Evolutionary conservation across 2,329 filamentous ascomycete species (phyloP), one percentile per base, ranked within the genome.

Genomic region (Cladosporium austrohemisphaericum): DNA sequence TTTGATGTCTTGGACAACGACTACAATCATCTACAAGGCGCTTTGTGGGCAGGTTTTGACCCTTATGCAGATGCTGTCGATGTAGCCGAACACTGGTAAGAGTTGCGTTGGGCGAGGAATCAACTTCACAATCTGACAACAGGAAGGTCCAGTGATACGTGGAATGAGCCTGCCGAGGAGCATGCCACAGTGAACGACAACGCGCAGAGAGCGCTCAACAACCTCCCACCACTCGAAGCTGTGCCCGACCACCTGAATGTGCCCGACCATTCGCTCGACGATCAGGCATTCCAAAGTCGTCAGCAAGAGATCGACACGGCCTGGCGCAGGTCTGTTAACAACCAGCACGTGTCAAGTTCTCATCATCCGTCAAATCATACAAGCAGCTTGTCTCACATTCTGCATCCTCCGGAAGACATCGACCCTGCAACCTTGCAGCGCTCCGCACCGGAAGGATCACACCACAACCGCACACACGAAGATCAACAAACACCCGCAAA

Each of bases 111-210:
- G 31, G 11, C 25, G 14, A 10, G 2, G 18, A 18, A 18, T 6
- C 3, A 5, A 11, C 32, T 8, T 16, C 31, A 7, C 10, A 26
- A 22, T 33, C 41, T 45, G 41, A 45, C 41, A 13, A 20, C 7
- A 41, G n/a, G 11, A 25, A 37, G 44, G 44, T 47, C 44, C 6
- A 38, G 33, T 19, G 44, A 47, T 28, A 47, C 44, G 25, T 47
- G 44, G 44, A 31, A 38, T 22, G 44, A 38, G 23, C 44, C 44
- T 38, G 10, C 31, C 19, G 11, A 11, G 4, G 44, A 33, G 22
- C 23, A n/a, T 26, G 19, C 36, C 7, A 4, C 36, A 13, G 41
- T 26, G 41, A 45, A 33, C 11, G n/a, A 25, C 13, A 37, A 37
- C 32, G 32, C n/a, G n/a, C n/a, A n/a, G 13, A 35, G 13, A 35